phyloP scores from a whole-genome alignment of 108 stramenopile species.

The Asterionellopsis glacialis region DNA sequence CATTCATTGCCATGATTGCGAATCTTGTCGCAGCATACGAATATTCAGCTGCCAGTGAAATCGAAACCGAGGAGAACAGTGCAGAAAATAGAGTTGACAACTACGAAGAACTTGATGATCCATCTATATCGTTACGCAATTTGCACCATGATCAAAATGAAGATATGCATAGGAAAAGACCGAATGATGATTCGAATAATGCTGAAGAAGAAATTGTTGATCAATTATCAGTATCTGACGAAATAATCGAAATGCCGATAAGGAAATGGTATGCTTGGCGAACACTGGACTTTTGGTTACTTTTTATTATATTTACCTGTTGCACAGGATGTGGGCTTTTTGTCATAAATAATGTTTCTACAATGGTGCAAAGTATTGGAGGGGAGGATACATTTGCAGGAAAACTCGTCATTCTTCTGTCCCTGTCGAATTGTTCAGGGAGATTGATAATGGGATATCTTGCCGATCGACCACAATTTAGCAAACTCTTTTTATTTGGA shows the following conservation, averaged over 20 bases:
- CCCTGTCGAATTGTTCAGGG: slow-evolving; percentile 21
- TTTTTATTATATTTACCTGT: slow-evolving; percentile 23
- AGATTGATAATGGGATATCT: slow-evolving; percentile 17
- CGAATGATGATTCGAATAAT: not conserved
- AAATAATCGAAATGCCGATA: not conserved
- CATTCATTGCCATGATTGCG: slow-evolving; percentile 11
- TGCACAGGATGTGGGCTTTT: slow-evolving; percentile 19
- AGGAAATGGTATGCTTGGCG: slow-evolving; percentile 18
- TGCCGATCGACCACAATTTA: slow-evolving; percentile 11
- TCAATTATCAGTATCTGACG: not conserved
- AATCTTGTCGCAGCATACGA: slow-evolving; percentile 14
- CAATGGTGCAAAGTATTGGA: slow-evolving; percentile 34
- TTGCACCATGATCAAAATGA: too few species aligned
- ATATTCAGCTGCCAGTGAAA: not conserved
- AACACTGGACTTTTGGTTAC: slow-evolving; percentile 22
- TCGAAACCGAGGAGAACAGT: not conserved
- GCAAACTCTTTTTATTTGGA: slow-evolving; percentile 12
- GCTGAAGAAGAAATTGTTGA: not conserved
- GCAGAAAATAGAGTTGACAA: too few species aligned
- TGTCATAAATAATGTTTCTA: slow-evolving; percentile 31
- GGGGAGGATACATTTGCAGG: slow-evolving; percentile 15
- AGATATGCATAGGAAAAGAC: too few species aligned
- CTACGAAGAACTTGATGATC: too few species aligned
- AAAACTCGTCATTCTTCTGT: slow-evolving; percentile 13
- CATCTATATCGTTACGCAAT: too few species aligned